Evolutionary conservation across 371 early-diverging fungal species (phyloP), one percentile per base, ranked within the genome.

Genomic region (Batkoa obscura): DNA sequence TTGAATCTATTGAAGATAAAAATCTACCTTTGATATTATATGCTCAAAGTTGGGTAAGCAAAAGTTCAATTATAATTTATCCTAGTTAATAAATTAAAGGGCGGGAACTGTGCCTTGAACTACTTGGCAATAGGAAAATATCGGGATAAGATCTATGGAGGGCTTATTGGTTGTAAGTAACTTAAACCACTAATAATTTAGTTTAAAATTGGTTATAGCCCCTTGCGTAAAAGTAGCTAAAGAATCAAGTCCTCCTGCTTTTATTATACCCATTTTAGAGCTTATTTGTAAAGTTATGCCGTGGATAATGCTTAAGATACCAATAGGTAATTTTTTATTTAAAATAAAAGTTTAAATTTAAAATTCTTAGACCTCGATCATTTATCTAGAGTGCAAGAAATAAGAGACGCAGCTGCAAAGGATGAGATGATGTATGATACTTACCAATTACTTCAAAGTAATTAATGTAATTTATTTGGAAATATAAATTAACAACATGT

Each of bases 31-130:
- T 75, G 34, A 71, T 80, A 50, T 55, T 82, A 12, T 72, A 79
- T 67, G 83, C 81, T 3, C 81, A 80, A 52, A 74, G 74, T 43
- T 78, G 77, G 72, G 76, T 76, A 72, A 56, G 37, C 48, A 15
- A 32, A 8, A 1, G 47, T 48, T 38, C 0, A 12, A 17, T 10
- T 47, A 41, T 30, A 43, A 31, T 38, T 45, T 55, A 45, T 12
- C 30, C 35, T 55, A 45, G 9, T 13, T 9, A 15, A 30, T 17
- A 5, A 42, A 17, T 42, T 9, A 35, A 56, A 76, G 77, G 81
- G 81, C 15, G 81, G 81, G 41, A 69, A 68, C 8, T 55, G 74
- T 53, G 60, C 72, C 8, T 57, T 79, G 30, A 73, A 77, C 59
- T 79, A 75, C 50, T 65, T 73, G 38, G 68, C 68, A 34, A 54